A percentile compares a stretch with the other conserved stretches of the same genome.
Evolutionary conservation across 345 rosid genomes (phyloP).

Genomic region (Psidium friedrichsthalianum): DNA sequence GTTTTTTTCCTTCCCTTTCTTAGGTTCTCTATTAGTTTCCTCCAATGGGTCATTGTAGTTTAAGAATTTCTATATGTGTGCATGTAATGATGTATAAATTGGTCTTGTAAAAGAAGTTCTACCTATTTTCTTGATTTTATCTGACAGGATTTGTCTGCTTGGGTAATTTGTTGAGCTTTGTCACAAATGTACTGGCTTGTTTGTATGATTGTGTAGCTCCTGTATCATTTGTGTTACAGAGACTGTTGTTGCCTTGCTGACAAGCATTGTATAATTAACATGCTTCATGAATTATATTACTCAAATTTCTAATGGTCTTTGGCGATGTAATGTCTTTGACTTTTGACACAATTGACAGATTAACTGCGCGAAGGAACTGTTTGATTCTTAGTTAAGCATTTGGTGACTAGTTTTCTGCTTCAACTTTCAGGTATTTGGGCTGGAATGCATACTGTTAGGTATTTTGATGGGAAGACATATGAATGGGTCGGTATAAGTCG

Average conservation of each 20-base stretch:
- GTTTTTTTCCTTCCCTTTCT: conserved; percentile 12
- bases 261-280: background rate
- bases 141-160: background rate
- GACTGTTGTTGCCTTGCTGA: background rate
- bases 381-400: background rate
- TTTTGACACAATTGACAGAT: background rate
- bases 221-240: background rate
- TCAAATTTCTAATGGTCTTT: background rate
- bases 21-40: background rate
- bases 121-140: background rate
- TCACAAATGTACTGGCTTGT: background rate
- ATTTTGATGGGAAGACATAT: conserved; percentile 93
- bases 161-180: background rate
- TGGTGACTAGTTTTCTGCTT: background rate
- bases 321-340: background rate
- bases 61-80: background rate
- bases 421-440: conserved; percentile 81
- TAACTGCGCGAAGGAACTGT: background rate
- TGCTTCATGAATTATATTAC: background rate
- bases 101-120: background rate
- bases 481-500: conserved; percentile 99
- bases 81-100: background rate
- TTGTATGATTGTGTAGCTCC: background rate
- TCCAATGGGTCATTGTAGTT: background rate
- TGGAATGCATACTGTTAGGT: conserved; percentile 91